Conservation (phyloP, 148 eudicot genomes). For the Fallopia convolvulus region DNA sequence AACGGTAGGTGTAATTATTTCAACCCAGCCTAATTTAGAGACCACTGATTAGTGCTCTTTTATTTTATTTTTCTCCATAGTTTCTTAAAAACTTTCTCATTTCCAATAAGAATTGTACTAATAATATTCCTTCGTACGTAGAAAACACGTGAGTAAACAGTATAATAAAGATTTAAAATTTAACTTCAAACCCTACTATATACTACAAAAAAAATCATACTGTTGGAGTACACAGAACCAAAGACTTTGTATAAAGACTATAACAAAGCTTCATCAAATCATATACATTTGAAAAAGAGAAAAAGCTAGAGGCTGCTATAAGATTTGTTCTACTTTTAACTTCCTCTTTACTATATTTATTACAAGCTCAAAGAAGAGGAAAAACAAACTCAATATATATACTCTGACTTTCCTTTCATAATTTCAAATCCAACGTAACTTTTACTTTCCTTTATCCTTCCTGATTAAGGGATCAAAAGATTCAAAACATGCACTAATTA, state of each 20-base stretch:
- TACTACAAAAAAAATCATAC: neutral
- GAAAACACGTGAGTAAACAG: slow-evolving; percentile 1
- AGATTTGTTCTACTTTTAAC: neutral
- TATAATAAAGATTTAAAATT: neutral
- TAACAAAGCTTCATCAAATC: neutral
- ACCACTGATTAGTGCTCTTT: neutral
- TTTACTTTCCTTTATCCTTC: too few relatives aligned
- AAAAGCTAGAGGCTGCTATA: slow-evolving; percentile 1
- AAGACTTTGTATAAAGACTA: neutral
- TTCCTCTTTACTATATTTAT: neutral
- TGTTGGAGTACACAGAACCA: neutral
- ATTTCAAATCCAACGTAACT: too few relatives aligned
- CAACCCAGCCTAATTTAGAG: neutral
- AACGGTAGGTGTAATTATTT: slow-evolving; percentile 1
- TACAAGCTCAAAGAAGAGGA: neutral
- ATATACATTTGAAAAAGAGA: neutral
- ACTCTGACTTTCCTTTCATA: too few relatives aligned
- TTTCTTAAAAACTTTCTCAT: neutral
- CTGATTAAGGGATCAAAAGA: too few relatives aligned
- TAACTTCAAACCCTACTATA: neutral
- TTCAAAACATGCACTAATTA: neutral
- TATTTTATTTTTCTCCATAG: neutral
- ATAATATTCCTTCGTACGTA: neutral
- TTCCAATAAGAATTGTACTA: neutral
- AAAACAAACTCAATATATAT: too few relatives aligned